Base-by-base conservation (phyloP, 306 rosid genomes). In the Cicer chorassanicum region DNA sequence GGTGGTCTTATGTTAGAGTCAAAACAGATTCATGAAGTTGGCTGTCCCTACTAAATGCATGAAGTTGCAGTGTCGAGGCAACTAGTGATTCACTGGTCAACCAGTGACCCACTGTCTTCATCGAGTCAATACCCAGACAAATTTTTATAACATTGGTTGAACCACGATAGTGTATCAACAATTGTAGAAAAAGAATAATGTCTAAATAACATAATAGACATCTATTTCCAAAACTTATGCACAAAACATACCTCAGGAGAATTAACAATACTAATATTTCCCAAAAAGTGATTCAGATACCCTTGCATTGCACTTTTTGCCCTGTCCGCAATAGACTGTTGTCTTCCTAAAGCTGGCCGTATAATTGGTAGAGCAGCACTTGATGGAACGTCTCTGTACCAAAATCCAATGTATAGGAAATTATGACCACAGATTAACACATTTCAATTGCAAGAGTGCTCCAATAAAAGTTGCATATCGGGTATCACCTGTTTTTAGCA, bases 291-390 rank as follows among this genome's bases (percentile, higher is more conserved):
- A 78, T 95, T 95, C 80, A 95, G 85, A 84, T 95, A 95, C 49
- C 98, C 99, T 86, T 92, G 98, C 99, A 95, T 95, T 71, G 99
- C 99, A 68, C 54, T 74, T 87, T 86, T 95, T 73, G 96, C 91
- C 86, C 99, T 90, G 39, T 92, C 98, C 49, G 99, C 89, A 34
- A 95, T 84, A 65, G 97, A 92, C 4, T 95, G 86, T 78, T 95
- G 97, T 84, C 99, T 86, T 72, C 98, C 98, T 69, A 95, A 64
- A 74, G 97, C 97, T 15, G 99, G 99, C 57, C 93, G 89, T 80
- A 95, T 95, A 53, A 95, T 90, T 54, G 98, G 97, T 63, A 95
- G 85, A 61, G 98, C 98, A 36, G 99, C 99, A 71, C 96, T 92
- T 19, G 99, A 95, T 64, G 99, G 99, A 84, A 95, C 98, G 78